Base-by-base conservation (phyloP, 495 filamentous ascomycete species). In the Coniosporium apollinis region DNA sequence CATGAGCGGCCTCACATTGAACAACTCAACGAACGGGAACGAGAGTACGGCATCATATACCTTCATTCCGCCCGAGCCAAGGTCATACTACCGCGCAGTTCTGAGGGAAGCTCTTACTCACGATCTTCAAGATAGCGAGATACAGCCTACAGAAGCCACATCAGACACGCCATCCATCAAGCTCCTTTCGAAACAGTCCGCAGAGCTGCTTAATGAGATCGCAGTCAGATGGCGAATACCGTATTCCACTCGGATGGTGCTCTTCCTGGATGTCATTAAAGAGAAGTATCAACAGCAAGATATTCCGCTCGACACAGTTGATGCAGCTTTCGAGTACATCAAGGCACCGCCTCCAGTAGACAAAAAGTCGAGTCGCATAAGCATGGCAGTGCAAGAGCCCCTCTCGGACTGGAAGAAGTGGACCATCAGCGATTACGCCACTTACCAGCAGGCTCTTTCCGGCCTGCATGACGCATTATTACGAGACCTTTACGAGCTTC, bases 151-250 rank as follows among this genome's bases (percentile, higher is more conserved):
- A 9, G 67, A 65, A 39, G 56, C 64, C 15, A 68, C 58, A 20
- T 61, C 58, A 16, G 73, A 67, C 13, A 63, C 46, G 33, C 66
- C 56, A 32, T 60, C 74, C 7, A 60, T 72, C 44, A 72, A 68
- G 28, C 58, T 87, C 15, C 60, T 99, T 9, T 89, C 85, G 0
- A 82, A 82, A 41, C 69, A 81, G 30, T 89, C 84, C 1, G 65
- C 67, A 8, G 83, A 94, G 34, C 60, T 99, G 38, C 58, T 96
- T 36, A 77, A 77, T 46, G 87, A 96, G 48, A 65, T 93, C 28
- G 79, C 73, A 46, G 57, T 82, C 44, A 74, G 86, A 40, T 99
- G 91, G 91, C 76, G 91, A 17, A 71, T 99, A 41, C 87, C 89
- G 14, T 69, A 72, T 31, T 82, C 79, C 50, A 83, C 84, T 22